Base-by-base conservation (phyloP, 2,329 filamentous ascomycete species). In the Eutypella sp. region DNA sequence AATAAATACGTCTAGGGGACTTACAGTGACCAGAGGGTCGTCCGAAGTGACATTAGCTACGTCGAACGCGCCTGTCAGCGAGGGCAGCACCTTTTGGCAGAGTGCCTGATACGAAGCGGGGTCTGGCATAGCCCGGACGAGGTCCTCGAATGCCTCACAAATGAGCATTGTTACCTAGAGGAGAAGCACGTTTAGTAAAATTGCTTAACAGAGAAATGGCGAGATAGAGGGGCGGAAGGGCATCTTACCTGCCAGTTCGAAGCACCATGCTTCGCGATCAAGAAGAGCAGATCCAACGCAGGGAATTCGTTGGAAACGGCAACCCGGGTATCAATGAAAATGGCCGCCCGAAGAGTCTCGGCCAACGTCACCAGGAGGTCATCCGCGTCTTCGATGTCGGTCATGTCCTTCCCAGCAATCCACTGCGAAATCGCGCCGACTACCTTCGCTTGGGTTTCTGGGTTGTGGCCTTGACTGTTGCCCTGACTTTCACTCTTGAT, bases 281-380 rank as follows among this genome's bases (percentile, higher is more conserved):
- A 81, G 69, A 99, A 97, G 8, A 99, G 79, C 13, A 91, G 73
- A 57, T 93, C 86, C 5, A 96, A 73, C 19, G 92, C 89, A 46
- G 84, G 79, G 39, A 85, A 80, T 11, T 86, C 83, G 13, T 78
- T 79, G 1, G 84, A 81, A 19, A 96, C 76, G 19, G 87, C 84
- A 44, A 93, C 81, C 15, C 76, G 75, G 3, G 87, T 81, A 57
- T 96, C 85, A 45, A 96, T 78, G 56, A 85, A 76, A 57, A 97
- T 93, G 23, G 87, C 85, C 56, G 90, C 84, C 42, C 89, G 81
- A 3, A 97, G 74, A 1, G 91, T 87, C 67, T 96, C 90, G 5
- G 92, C 87, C 25, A 99, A 74, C 1, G 91, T 92, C 13, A 95
- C 88, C 54, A 96, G 82, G 45, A 97, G 79, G 64, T 99, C 93